Evolutionary conservation across 192 early-diverging fungal species (phyloP).

Genomic region (Chytriomyces sp.): DNA sequence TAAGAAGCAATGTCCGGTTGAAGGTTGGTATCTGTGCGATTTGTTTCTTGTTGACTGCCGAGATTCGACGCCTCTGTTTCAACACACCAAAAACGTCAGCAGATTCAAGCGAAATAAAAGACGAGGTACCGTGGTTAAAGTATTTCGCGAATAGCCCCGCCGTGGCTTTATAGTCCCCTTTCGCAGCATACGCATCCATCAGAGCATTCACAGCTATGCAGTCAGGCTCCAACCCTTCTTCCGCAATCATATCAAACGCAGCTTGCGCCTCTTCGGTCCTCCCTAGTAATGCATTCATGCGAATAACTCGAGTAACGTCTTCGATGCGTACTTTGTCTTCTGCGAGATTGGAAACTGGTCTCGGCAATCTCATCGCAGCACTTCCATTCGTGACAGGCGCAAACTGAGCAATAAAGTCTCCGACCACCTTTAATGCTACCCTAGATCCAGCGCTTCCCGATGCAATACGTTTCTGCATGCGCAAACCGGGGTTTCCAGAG

Average conservation of each 20-base stretch:
- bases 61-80: slow-evolving; percentile 40
- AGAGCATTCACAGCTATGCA: slow-evolving; percentile 74
- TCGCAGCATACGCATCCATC: slow-evolving; percentile 78
- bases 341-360: neutral
- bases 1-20: slow-evolving; percentile 72
- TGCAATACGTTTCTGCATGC: neutral
- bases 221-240: slow-evolving; percentile 67
- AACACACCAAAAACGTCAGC: neutral
- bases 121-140: slow-evolving; percentile 40
- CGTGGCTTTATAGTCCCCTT: slow-evolving; percentile 64
- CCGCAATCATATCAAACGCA: slow-evolving; percentile 68
- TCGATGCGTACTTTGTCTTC: slow-evolving; percentile 21
- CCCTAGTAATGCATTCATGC: slow-evolving; percentile 65
- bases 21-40: slow-evolving; percentile 1
- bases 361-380: neutral
- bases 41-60: too few relatives aligned
- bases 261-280: slow-evolving; percentile 65
- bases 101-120: neutral
- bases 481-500: neutral
- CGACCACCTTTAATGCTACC: slow-evolving; percentile 15
- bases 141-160: slow-evolving; percentile 65
- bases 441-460: neutral
- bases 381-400: neutral
- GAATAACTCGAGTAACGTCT: slow-evolving; percentile 44
- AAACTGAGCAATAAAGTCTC: slow-evolving; percentile 16